Evolutionary conservation across 768 basidiomycete genomes (phyloP).

Genomic region (Cubamyces lactineus): DNA sequence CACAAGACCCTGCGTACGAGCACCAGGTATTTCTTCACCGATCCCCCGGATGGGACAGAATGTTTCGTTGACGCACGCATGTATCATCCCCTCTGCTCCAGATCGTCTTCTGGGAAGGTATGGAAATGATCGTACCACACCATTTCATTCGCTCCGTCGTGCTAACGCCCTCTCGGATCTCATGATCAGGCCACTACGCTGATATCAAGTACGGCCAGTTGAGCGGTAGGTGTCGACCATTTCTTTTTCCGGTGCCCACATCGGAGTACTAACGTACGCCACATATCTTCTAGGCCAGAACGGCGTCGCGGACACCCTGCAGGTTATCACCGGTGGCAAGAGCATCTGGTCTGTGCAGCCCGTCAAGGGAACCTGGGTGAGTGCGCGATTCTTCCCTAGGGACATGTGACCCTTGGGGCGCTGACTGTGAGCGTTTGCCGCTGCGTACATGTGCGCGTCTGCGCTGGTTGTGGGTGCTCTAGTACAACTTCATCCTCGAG

Average conservation of each 20-base stretch:
- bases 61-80: background rate
- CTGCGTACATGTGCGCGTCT: too few relatives aligned
- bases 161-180: background rate
- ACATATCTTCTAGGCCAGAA: slow-evolving; percentile 22
- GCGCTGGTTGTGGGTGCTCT: too few relatives aligned
- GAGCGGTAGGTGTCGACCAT: slow-evolving; percentile 14
- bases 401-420: too few relatives aligned
- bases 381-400: background rate
- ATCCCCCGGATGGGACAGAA: background rate
- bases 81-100: background rate
- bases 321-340: slow-evolving; percentile 30
- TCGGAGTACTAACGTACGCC: too few relatives aligned
- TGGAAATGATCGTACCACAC: background rate
- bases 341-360: slow-evolving; percentile 30
- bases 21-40: slow-evolving; percentile 19
- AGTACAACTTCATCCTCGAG: slow-evolving; percentile 32
- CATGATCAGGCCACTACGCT: slow-evolving; percentile 23
- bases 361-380: slow-evolving; percentile 29
- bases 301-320: slow-evolving; percentile 28
- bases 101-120: slow-evolving; percentile 32
- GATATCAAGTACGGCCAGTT: slow-evolving; percentile 30
- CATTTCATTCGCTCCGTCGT: background rate
- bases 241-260: background rate
- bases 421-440: too few relatives aligned
- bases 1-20: slow-evolving; percentile 27